These are phyloP conservation scores for Metarhizium rileyi DNA, from an alignment of 2,329 filamentous ascomycete species.

Conservation along the genomic window DNA sequence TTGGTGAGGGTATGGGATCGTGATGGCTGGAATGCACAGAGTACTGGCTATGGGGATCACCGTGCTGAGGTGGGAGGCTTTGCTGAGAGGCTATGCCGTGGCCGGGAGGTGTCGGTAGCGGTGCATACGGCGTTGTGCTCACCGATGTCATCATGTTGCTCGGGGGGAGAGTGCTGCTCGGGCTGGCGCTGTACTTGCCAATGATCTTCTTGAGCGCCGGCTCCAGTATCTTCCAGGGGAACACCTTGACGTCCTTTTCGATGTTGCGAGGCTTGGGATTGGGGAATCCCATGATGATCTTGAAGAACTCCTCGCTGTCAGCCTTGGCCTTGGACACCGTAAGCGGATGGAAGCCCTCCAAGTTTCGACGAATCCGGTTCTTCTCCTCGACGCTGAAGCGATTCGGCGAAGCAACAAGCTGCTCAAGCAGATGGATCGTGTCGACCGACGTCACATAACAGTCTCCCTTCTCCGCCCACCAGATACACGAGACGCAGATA, in stretches of 20 bases:
- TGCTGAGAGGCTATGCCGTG: conserved; percentile 23
- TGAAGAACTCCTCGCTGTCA: conserved; percentile 96
- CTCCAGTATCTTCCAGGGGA: conserved; percentile 85
- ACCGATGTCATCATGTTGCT: conserved; percentile 32
- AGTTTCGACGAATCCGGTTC: conserved; percentile 90
- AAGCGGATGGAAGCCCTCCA: conserved; percentile 85
- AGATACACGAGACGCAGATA: conserved; percentile 95
- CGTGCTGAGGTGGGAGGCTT: conserved; percentile 17
- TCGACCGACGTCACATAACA: conserved; percentile 95
- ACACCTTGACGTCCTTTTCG: conserved; percentile 98
- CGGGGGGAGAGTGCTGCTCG: conserved; percentile 27
- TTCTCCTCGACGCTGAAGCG: conserved; percentile 96
- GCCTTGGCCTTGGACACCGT: conserved; percentile 89
- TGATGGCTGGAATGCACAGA: conserved; percentile 34
- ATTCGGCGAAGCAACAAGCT: conserved; percentile 63
- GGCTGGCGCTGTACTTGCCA: conserved; percentile 71
- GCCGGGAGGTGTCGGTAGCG: conserved; percentile 37
- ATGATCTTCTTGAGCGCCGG: conserved; percentile 95
- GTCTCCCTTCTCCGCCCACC: conserved; percentile 85
- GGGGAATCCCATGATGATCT: conserved; percentile 96
- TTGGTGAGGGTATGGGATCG: conserved; percentile 42
- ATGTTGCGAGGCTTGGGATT: conserved; percentile 95
- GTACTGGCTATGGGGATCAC: conserved; percentile 27
- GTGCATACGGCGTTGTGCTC: conserved; percentile 29
- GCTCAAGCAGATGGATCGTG: conserved; percentile 89